Conservation (phyloP, 495 filamentous ascomycete genomes). For the Aspergillus bertholletiae region DNA sequence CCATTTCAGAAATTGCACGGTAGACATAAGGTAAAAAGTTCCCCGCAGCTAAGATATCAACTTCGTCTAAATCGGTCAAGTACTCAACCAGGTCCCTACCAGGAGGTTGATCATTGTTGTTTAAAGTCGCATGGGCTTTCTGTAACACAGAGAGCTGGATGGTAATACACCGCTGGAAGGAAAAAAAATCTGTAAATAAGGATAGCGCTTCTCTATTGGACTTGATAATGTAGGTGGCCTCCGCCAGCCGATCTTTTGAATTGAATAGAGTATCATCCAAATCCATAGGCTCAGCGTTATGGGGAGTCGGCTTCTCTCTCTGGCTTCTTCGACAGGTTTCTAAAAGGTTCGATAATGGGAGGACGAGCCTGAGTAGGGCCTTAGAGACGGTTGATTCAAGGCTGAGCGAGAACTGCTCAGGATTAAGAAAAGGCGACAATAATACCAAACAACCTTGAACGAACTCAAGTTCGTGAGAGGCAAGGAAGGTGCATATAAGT, state of each 20-base stretch:
- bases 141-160: slow-evolving; percentile 33
- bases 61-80: slow-evolving; percentile 52
- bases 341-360: slow-evolving; percentile 35
- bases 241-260: slow-evolving; percentile 40
- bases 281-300: slow-evolving; percentile 65
- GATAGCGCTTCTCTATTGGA: slow-evolving; percentile 28
- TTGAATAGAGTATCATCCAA: slow-evolving; percentile 68
- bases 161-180: slow-evolving; percentile 37
- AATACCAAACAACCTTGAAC: slow-evolving; percentile 33
- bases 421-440: slow-evolving; percentile 29
- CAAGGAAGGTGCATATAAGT: slow-evolving; percentile 32
- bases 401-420: slow-evolving; percentile 14
- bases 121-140: slow-evolving; percentile 24
- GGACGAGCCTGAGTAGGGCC: slow-evolving; percentile 23
- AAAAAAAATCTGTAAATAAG: slow-evolving; percentile 25
- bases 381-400: slow-evolving; percentile 11
- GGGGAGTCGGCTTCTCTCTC: slow-evolving; percentile 11
- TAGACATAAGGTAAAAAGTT: slow-evolving; percentile 45
- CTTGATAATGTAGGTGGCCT: slow-evolving; percentile 21
- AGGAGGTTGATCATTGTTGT: slow-evolving; percentile 30
- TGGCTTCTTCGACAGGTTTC: slow-evolving; percentile 34
- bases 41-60: slow-evolving; percentile 57
- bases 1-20: slow-evolving; percentile 26
- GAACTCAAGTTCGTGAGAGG: slow-evolving; percentile 22
- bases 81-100: slow-evolving; percentile 52